Base-by-base conservation (phyloP, 306 rosid genomes). In the Styphnolobium japonicum region DNA sequence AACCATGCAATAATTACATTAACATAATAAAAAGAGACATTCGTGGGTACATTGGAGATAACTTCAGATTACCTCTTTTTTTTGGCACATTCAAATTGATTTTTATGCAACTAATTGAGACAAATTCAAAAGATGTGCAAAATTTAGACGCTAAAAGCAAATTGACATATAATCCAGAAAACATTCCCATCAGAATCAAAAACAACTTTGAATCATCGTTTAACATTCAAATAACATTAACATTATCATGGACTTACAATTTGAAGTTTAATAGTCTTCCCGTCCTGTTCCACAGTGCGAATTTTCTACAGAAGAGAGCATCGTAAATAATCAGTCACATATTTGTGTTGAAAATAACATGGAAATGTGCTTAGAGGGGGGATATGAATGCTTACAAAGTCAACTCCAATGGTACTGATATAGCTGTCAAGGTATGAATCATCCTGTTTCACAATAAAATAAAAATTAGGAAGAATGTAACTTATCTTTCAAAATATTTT, bases 401-500 rank as follows among this genome's bases (percentile, higher is more conserved):
- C 99, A 78, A 96, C 99, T 65, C 99, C 99, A 61, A 96, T 96
- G 64, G 99, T 96, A 90, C 99, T 96, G 87, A 96, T 96, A 86
- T 96, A 96, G 96, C 99, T 96, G 80, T 96, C 99, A 86, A 96
- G 88, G 86, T 96, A 96, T 11, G 99, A 96, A 87, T 96, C 98
- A 78, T 96, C 99, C 99, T 96, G 88, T 40, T 83, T 34, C 31
- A 48, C 31, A 79, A 63, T 42, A 80, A 79, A 49, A 79, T 11
- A 75, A 36, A 33, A 70, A 70, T 84, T 64, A 74, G 61, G 14
- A 74, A 67, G 45, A 2, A 27, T 29, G 39, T 25, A 67, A 57
- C 39, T 53, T 4, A 65, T 58, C 65, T 78, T 21, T 21, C 15
- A 68, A 40, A 12, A 68, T 15, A 67, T 29, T n/a, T 56, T 52